Evolutionary conservation across 2,329 filamentous ascomycete genomes (phyloP), one percentile per base, ranked within the genome.

Genomic region (Fusarium lyarnte): DNA sequence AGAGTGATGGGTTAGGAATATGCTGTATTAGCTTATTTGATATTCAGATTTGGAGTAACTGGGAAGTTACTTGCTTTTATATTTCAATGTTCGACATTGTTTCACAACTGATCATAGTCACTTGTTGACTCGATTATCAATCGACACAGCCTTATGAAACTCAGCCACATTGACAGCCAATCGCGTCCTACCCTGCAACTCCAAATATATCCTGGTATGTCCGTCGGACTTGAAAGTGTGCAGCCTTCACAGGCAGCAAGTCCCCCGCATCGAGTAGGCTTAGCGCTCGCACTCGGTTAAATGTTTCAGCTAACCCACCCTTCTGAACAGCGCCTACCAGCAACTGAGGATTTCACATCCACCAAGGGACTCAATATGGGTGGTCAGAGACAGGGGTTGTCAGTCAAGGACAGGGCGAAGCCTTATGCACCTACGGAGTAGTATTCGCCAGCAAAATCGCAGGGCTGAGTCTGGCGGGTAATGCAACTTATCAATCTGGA

Each of bases 1-100:
- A 8, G 29, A 27, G 5, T 21, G 4, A 29, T 8, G 1, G 13
- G n/a, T 16, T 0, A 5, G 19, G 9, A 9, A 11, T 5, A 2
- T 11, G 10, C 5, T n/a, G 5, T 31, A 8, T 6, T 7, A 9
- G 10, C 3, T 12, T 17, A 3, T 17, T 47, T 4, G 1, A 9
- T 9, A 17, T 17, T 2, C 14, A 23, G 14, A 16, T 4, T 1
- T 31, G 5, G 4, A 47, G 1, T 1, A 6, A n/a, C 5, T 31
- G 21, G 45, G 9, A 31, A 3, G 0, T 13, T n/a, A 12, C 23
- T 5, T 17, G 6, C 9, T 4, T n/a, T 31, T 31, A 49, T 49
- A 49, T 31, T 7, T 2, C 10, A 3, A 7, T 17, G 2, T 17
- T 31, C 3, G 3, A 17, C 0, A 9, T 9, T 13, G 10, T 23